Base-by-base conservation (phyloP, 2,329 filamentous ascomycete species). In the Fusarium sp. region DNA sequence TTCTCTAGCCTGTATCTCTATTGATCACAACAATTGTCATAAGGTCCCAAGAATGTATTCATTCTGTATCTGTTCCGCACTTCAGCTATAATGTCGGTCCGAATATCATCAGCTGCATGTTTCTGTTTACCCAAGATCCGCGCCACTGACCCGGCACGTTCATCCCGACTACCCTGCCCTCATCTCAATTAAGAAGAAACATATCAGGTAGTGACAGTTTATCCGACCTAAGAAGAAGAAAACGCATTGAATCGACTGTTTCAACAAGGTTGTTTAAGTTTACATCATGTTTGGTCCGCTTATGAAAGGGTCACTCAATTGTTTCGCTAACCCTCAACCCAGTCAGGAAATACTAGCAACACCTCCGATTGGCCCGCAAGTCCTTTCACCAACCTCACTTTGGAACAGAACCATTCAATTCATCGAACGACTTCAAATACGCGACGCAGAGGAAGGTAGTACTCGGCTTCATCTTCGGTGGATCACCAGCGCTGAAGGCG, bases 261-360 rank as follows among this genome's bases (percentile, higher is more conserved):
- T 28, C 31, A 36, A 36, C 50, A 61, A 12, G 58, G 58, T 36
- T 30, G 20, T 36, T 42, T 18, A 33, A 30, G 24, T 33, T 57
- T 36, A 61, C 20, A 24, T 47, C 33, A 51, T 67, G 62, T 57
- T 67, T 67, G 62, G 64, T 31, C 63, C 64, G 64, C 64, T 67
- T 67, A 44, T 51, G 41, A 58, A 58, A 36, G 41, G 55, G 55
- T 50, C 41, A 50, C 33, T 31, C 22, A 58, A 30, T 5, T 20
- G 41, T 58, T 58, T 58, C 55, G 55, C 41, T 30, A 58, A 58
- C 30, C 31, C 18, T 50, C 41, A 41, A 67, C 44, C 58, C 51
- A 42, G 62, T 57, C 20, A n/a, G 44, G 31, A 45, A 48, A 38
- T 31, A 20, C 24, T 14, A 39, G 31, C 42, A 44, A 14, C 36